phyloP scores from a whole-genome alignment of 768 basidiomycete genomes.

The Tulasnella sp. region DNA sequence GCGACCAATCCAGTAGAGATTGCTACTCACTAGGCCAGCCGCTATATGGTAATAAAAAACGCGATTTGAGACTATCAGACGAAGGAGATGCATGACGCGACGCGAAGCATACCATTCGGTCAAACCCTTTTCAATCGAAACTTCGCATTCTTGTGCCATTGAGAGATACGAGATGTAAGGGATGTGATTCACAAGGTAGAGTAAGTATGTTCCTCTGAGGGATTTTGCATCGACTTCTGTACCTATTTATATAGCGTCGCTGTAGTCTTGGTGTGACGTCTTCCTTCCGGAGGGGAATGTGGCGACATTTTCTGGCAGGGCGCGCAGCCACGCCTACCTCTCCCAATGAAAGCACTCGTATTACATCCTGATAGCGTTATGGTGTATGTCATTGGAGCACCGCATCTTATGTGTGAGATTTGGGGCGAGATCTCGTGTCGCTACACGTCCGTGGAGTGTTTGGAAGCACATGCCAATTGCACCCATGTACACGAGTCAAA shows the following conservation, averaged over 20 bases:
- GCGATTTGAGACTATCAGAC: background rate
- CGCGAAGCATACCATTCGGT: background rate
- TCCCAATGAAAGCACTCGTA: too few relatives aligned
- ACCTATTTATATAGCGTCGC: background rate
- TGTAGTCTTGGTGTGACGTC: background rate
- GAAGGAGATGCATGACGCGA: background rate
- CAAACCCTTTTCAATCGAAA: background rate
- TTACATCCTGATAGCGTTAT: too few relatives aligned
- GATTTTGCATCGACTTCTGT: background rate
- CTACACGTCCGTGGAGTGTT: background rate
- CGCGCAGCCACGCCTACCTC: background rate
- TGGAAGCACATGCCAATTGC: background rate
- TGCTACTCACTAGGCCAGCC: background rate
- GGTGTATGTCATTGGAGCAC: too few relatives aligned
- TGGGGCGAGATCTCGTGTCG: too few relatives aligned
- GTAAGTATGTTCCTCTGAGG: background rate
- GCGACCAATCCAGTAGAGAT: background rate
- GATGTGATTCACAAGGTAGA: background rate
- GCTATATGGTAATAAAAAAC: background rate
- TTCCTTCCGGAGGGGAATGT: background rate
- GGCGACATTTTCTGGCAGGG: background rate
- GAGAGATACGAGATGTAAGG: background rate
- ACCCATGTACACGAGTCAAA: background rate
- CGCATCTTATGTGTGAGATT: too few relatives aligned
- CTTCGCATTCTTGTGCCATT: background rate